Percentiles rank a stretch among this genome's conserved stretches.
Evolutionary conservation across 2,329 filamentous ascomycete genomes (phyloP).

Genomic region (Biscogniauxia mediterranea): DNA sequence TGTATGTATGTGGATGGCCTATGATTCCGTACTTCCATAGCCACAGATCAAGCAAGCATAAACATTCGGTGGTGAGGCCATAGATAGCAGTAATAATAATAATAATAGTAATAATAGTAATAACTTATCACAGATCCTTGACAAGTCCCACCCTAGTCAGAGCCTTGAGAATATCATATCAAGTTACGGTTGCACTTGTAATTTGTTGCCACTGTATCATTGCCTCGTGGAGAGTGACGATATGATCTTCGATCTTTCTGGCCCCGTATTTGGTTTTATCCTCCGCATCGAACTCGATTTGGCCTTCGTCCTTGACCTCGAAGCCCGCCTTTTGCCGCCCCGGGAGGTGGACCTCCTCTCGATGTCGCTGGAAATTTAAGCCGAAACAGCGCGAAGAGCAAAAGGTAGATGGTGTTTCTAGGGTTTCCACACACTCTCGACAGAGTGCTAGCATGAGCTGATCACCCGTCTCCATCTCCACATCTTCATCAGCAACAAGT

Average conservation of each 20-base stretch:
- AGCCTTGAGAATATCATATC: neutral
- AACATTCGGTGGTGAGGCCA: neutral
- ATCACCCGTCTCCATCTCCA: slow-evolving; percentile 37
- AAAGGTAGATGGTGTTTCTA: slow-evolving; percentile 39
- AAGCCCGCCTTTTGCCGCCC: slow-evolving; percentile 26
- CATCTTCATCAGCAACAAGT: slow-evolving; percentile 39
- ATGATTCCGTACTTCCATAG: too few species aligned
- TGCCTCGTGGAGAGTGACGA: slow-evolving; percentile 27
- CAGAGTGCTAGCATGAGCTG: slow-evolving; percentile 37
- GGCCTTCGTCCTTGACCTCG: slow-evolving; percentile 26
- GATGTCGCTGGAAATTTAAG: slow-evolving; percentile 41
- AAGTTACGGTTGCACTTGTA: slow-evolving; percentile 12
- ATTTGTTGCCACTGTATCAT: slow-evolving; percentile 24
- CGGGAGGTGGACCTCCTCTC: slow-evolving; percentile 34
- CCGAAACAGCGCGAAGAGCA: slow-evolving; percentile 44
- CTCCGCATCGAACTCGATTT: slow-evolving; percentile 24
- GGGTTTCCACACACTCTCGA: slow-evolving; percentile 38
- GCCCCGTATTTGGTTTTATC: slow-evolving; percentile 27
- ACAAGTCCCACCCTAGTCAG: neutral
- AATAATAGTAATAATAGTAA: neutral
- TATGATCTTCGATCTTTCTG: slow-evolving; percentile 28
- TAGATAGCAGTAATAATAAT: neutral
- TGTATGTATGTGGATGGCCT: too few species aligned
- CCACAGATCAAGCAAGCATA: neutral
- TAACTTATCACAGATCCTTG: neutral